Evolutionary conservation across 768 basidiomycete species (phyloP), one percentile per base, ranked within the genome.

Genomic region (Clitopilus hobsonii): DNA sequence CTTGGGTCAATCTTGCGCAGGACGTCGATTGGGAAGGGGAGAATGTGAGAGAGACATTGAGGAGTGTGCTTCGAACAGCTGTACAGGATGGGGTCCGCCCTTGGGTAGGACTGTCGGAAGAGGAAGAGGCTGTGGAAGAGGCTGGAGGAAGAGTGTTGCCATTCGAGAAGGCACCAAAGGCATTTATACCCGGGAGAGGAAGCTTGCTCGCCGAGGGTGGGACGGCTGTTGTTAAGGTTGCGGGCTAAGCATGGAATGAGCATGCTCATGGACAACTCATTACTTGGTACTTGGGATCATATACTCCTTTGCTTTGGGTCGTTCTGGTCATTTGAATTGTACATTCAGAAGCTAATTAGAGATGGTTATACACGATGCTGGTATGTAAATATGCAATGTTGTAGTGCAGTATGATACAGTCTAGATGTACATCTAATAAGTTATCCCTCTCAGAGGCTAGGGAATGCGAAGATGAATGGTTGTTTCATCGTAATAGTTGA

Each of bases 21-120:
- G 91, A 92, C 64, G 82, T 92, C 26, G 91, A 93, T 67, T 86
- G 84, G 78, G 88, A 92, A 62, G 91, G 91, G 24, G 79, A 83
- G 54, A 86, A 91, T 65, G 79, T 92, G 52, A 74, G 83, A 5
- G 76, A 77, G 55, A 77, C 70, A 47, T 59, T 83, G 50, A 71
- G 69, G 5, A 71, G 67, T 32, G 72, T 80, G 7, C 41, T 82
- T 52, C 65, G 68, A 24, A 65, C 77, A 54, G 74, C 75, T 10
- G 49, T 78, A 54, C 72, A 75, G 52, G 72, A 72, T 32, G 70
- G 69, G 20, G 64, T 82, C 14, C 64, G 76, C 52, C 80, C 80
- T n/a, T 71, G 73, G 60, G 69, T 76, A n/a, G 76, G 69, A 73
- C 69, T n/a, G 61, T n/a, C 13, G 32, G 32, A 36, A 10, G 10